These are phyloP conservation scores for Candida boleticola DNA, from an alignment of 805 yeast species.

Conservation along the genomic window DNA sequence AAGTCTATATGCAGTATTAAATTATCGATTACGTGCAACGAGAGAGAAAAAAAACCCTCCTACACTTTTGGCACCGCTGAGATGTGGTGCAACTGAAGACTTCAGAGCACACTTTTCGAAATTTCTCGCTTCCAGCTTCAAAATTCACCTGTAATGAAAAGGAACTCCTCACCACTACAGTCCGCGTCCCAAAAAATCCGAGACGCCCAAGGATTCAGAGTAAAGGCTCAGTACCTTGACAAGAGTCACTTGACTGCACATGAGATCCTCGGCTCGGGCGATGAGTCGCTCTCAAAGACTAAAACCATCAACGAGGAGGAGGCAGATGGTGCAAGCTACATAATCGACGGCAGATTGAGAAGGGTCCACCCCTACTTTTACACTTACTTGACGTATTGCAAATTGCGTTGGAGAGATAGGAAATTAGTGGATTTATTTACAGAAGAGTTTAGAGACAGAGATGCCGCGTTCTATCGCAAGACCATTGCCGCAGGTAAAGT, in stretches of 20 bases:
- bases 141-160: constrained; percentile 1
- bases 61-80: too few relatives aligned
- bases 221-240: constrained; percentile 44
- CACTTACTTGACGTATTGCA: constrained; percentile 89
- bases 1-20: too few relatives aligned
- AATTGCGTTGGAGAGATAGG: constrained; percentile 87
- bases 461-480: constrained; percentile 59
- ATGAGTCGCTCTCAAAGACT: constrained; percentile 13
- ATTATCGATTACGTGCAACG: too few relatives aligned
- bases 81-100: too few relatives aligned
- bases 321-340: constrained; percentile 54
- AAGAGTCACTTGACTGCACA: constrained; percentile 41
- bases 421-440: constrained; percentile 76
- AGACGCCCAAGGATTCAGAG: constrained; percentile 48
- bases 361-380: constrained; percentile 81
- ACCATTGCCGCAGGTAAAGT: constrained; percentile 63
- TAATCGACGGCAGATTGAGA: constrained; percentile 59
- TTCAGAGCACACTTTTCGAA: too few relatives aligned
- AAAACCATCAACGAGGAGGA: constrained; percentile 53
- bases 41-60: too few relatives aligned
- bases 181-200: constrained; percentile 17
- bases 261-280: constrained; percentile 38
- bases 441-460: constrained; percentile 80
- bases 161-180: constrained; percentile 3
- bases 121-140: not conserved